A percentile compares a stretch with the other conserved stretches of the same genome.
Conservation (phyloP, 2,329 filamentous ascomycete genomes). For the Alternaria panax region DNA sequence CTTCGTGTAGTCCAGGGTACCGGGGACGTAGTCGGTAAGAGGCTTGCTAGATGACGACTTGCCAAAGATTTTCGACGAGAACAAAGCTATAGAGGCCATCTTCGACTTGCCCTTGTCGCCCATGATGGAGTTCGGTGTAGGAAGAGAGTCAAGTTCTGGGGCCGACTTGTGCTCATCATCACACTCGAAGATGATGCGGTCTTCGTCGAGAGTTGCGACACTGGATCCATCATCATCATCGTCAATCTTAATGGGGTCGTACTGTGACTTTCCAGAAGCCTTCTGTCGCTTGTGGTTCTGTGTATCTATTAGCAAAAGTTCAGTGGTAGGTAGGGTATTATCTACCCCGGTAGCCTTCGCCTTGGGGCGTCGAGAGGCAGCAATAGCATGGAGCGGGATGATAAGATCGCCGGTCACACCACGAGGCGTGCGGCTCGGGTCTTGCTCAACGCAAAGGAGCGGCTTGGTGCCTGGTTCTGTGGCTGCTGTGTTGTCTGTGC, state of each 20-base stretch:
- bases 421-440: constrained; percentile 50
- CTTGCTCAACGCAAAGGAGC: constrained; percentile 48
- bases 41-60: constrained; percentile 30
- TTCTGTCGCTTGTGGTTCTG: constrained; percentile 40
- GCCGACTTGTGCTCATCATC: constrained; percentile 16
- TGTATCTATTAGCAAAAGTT: constrained; percentile 10
- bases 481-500: not conserved
- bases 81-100: constrained; percentile 27
- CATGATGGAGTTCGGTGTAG: constrained; percentile 36
- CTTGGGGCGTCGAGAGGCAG: constrained; percentile 53
- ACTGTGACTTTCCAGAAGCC: constrained; percentile 35
- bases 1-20: constrained; percentile 66
- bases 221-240: constrained; percentile 54
- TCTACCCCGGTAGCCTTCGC: constrained; percentile 25
- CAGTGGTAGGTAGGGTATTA: not conserved
- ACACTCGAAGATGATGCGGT: constrained; percentile 53
- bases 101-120: constrained; percentile 40
- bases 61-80: constrained; percentile 30
- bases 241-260: constrained; percentile 50
- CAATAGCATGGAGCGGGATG: constrained; percentile 62
- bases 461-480: constrained; percentile 28
- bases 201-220: constrained; percentile 59
- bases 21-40: constrained; percentile 71
- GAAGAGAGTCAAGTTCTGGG: constrained; percentile 22
- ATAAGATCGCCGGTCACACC: constrained; percentile 54